phyloP scores from a whole-genome alignment of 2,329 filamentous ascomycete genomes.

The Simplicillium aogashimaense region DNA sequence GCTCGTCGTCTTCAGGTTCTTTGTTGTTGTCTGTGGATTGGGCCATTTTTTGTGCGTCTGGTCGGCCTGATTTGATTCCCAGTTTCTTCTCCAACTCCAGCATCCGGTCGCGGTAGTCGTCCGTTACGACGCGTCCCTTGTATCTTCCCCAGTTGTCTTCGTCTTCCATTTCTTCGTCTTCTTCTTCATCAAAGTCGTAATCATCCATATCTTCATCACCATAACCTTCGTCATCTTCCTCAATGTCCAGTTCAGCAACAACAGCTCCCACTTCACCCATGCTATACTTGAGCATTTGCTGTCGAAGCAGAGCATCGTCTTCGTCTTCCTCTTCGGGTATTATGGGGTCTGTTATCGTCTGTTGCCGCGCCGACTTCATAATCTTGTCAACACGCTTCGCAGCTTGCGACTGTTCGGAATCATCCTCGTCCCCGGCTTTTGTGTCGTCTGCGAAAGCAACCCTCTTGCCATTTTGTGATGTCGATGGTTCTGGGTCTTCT shows the following conservation, averaged over 20 bases:
- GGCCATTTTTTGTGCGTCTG: slow-evolving; percentile 45
- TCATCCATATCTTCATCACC: slow-evolving; percentile 45
- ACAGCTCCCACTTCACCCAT: slow-evolving; percentile 83
- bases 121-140: slow-evolving; percentile 54
- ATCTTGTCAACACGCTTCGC: slow-evolving; percentile 43
- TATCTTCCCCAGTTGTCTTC: slow-evolving; percentile 71
- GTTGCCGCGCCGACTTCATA: slow-evolving; percentile 41
- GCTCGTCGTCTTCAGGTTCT: slow-evolving; percentile 25
- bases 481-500: slow-evolving; percentile 17
- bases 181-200: slow-evolving; percentile 40
- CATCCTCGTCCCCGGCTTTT: slow-evolving; percentile 31
- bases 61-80: slow-evolving; percentile 39
- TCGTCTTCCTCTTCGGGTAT: slow-evolving; percentile 65
- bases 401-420: slow-evolving; percentile 25
- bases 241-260: slow-evolving; percentile 82
- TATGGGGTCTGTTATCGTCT: slow-evolving; percentile 34
- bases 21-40: slow-evolving; percentile 20
- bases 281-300: slow-evolving; percentile 85
- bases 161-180: slow-evolving; percentile 49
- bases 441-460: slow-evolving; percentile 56
- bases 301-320: slow-evolving; percentile 71
- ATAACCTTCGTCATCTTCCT: slow-evolving; percentile 51
- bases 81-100: slow-evolving; percentile 72
- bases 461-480: slow-evolving; percentile 28
- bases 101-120: slow-evolving; percentile 76